Conservation (phyloP, 2,329 filamentous ascomycete species). For the Pyricularia pennisetigena region DNA sequence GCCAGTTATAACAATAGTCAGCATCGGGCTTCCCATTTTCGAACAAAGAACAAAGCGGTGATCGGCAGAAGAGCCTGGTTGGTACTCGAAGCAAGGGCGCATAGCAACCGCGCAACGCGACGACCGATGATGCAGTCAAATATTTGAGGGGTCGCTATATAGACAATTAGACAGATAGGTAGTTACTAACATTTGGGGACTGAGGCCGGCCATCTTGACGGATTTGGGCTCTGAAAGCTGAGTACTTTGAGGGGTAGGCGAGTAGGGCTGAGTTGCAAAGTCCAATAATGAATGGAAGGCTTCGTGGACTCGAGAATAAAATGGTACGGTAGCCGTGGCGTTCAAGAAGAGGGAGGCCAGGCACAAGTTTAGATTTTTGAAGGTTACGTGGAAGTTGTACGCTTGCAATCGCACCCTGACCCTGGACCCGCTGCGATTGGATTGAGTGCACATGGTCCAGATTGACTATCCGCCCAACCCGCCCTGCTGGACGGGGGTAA, state of each 20-base stretch:
- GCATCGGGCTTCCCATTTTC: conserved; percentile 5
- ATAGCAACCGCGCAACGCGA: neutral
- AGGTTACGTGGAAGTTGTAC: neutral
- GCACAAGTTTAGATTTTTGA: neutral
- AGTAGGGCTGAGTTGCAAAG: neutral
- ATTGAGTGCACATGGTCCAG: neutral
- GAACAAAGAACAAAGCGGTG: neutral
- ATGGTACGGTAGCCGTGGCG: neutral
- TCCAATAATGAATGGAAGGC: neutral
- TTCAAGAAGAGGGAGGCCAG: neutral
- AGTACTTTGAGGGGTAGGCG: neutral
- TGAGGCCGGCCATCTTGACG: conserved; percentile 50
- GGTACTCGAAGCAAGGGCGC: neutral
- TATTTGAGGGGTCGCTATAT: conserved; percentile 18
- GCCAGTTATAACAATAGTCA: conserved; percentile 12
- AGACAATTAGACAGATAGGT: neutral
- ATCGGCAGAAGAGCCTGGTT: neutral
- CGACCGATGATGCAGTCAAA: conserved; percentile 5
- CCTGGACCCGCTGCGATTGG: neutral
- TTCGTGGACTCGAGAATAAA: neutral
- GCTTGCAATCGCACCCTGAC: neutral
- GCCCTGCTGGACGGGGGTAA: neutral
- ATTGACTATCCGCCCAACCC: too few relatives aligned
- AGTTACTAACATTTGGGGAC: conserved; percentile 47
- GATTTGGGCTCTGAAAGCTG: neutral